A percentile compares a stretch with the other conserved stretches of the same genome.
These are phyloP conservation scores for Phytophthora foliorum DNA, from an alignment of 352 stramenopile genomes.

Conservation along the genomic window DNA sequence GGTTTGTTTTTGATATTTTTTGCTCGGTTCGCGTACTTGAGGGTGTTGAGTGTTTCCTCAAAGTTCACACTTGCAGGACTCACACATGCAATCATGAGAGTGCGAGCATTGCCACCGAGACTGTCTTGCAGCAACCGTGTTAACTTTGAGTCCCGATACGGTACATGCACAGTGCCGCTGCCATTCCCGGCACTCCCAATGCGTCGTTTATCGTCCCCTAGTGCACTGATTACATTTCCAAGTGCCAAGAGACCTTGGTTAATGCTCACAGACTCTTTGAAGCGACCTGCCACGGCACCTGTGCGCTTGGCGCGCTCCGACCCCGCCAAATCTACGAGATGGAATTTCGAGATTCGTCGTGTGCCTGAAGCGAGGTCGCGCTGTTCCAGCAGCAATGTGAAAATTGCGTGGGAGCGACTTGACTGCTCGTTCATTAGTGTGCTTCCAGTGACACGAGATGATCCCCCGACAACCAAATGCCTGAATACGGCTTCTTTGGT, in stretches of 20 bases:
- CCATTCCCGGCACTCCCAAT: conserved; percentile 34
- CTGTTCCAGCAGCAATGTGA: conserved; percentile 90
- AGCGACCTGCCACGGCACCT: conserved; percentile 83
- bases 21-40: conserved; percentile 98
- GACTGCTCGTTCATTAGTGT: conserved; percentile 94
- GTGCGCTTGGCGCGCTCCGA: conserved; percentile 95
- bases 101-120: conserved; percentile 91
- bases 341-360: conserved; percentile 90
- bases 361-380: conserved; percentile 48
- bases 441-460: conserved; percentile 84
- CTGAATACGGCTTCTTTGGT: conserved; percentile 85
- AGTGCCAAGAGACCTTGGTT: conserved; percentile 96
- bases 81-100: conserved; percentile 93
- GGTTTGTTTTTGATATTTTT: conserved; percentile 99
- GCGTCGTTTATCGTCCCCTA: conserved; percentile 92
- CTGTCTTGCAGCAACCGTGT: conserved; percentile 90
- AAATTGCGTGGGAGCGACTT: conserved; percentile 93
- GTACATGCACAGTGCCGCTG: conserved; percentile 69
- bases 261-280: conserved; percentile 97
- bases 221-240: conserved; percentile 96
- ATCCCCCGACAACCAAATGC: conserved; percentile 81
- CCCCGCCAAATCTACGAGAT: conserved; percentile 96
- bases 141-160: conserved; percentile 93
- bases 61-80: conserved; percentile 86
- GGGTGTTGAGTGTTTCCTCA: conserved; percentile 97